Base-by-base conservation (phyloP, 805 yeast species). In the Ogataea nakhonphanomensis region DNA sequence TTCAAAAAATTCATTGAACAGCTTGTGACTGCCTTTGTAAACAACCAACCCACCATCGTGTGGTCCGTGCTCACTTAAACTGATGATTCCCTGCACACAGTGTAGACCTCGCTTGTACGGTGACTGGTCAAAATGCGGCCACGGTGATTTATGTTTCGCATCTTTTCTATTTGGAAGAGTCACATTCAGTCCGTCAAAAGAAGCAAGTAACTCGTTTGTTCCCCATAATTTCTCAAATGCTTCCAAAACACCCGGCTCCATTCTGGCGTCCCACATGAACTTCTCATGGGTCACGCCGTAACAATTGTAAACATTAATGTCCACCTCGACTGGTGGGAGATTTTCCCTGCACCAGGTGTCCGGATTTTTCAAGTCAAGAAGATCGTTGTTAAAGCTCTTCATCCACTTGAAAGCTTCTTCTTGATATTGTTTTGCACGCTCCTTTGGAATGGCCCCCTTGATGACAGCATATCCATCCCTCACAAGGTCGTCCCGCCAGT, bases 41-140 rank as follows among this genome's bases (percentile, higher is more conserved):
- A 60, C 65, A 5, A 61, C 52, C 25, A 62, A 48, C 8, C 60
- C 53, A 7, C 66, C 67, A 38, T 62, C 65, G 20, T 54, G 46
- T 11, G 48, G 41, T 11, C 58, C 53, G 13, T 36, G 42, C 11
- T 41, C 29, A 12, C 42, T 37, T 24, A 58, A 43, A 28, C 51
- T 53, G 20, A 59, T 58, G 40, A 62, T 57, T 26, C 67, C 66
- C 45, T 62, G 66, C 13, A 54, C 51, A 51, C 66, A 61, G 12
- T 49, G 44, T 4, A 61, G 38, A 4, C 62, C 61, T 4, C 41
- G 35, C 37, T 61, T 59, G 42, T 37, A 54, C 5, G 65, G 65
- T 14, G 58, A 51, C 37, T 60, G 65, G 35, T 62, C 65, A 23
- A 62, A 54, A 51, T 62, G 66, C 15, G 56, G 63, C 66, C 66